Percentiles rank a stretch among this genome's conserved stretches.
Conservation (phyloP, 768 basidiomycete genomes). For the Dentipellis fragilis region DNA sequence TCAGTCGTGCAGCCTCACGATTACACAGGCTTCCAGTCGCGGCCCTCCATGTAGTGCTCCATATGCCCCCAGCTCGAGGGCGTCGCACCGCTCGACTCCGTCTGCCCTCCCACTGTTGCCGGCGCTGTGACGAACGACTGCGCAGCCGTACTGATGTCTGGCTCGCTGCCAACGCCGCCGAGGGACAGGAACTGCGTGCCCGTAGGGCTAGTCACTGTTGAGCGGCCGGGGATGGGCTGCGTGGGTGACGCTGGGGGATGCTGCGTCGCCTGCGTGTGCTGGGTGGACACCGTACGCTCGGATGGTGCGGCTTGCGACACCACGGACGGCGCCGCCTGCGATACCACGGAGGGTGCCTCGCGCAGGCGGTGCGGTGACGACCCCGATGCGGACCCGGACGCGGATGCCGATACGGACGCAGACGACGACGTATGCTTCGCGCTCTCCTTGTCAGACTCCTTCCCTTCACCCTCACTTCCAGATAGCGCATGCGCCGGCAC, state of each 20-base stretch:
- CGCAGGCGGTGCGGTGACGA: conserved; percentile 9
- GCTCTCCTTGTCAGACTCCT: conserved; percentile 10
- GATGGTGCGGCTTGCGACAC: conserved; percentile 13
- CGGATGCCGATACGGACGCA: conserved; percentile 8
- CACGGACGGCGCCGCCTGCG: conserved; percentile 16
- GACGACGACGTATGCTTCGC: conserved; percentile 12
- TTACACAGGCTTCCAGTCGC: conserved; percentile 1
- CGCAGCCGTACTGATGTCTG: conserved; percentile 61
- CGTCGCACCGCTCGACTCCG: conserved; percentile 39
- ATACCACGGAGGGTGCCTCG: conserved; percentile 12
- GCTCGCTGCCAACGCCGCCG: conserved; percentile 27
- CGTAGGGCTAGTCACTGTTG: conserved; percentile 18
- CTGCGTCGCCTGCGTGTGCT: conserved; percentile 1
- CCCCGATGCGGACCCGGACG: conserved; percentile 1
- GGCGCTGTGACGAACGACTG: conserved; percentile 62
- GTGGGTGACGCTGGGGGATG: conserved; percentile 5
- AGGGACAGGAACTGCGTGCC: conserved; percentile 6
- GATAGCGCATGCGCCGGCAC: conserved; percentile 2
- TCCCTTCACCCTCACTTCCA: conserved; percentile 7
- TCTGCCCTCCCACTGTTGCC: conserved; percentile 41
- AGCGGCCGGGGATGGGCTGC: conserved; percentile 5
- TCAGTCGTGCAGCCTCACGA: background rate
- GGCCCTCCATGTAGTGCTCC: conserved; percentile 21
- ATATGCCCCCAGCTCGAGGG: conserved; percentile 39
- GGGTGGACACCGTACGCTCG: background rate